Conservation (phyloP, 805 yeast species). For the Brettanomyces naardenensis region DNA sequence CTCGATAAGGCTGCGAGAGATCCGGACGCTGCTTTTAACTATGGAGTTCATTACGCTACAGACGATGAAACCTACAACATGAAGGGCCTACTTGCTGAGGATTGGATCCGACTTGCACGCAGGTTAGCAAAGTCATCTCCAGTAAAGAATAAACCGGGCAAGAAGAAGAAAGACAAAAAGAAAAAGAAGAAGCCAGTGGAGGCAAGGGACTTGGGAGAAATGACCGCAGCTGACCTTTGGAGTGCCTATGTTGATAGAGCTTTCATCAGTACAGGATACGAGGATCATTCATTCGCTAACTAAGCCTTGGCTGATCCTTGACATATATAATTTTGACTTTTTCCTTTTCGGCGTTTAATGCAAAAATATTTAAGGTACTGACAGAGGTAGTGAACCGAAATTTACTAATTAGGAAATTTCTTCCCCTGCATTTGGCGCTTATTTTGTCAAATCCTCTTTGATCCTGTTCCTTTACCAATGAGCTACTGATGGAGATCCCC, state of each 20-base stretch:
- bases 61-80: slow-evolving; percentile 49
- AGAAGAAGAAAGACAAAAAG: slow-evolving; percentile 5
- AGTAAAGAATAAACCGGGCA: slow-evolving; percentile 6
- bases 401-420: no score
- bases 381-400: no score
- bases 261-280: slow-evolving; percentile 60
- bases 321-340: no score
- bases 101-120: slow-evolving; percentile 54
- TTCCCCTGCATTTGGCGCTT: no score
- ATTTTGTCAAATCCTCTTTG: no score
- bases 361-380: no score
- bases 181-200: slow-evolving; percentile 4
- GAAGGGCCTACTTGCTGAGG: slow-evolving; percentile 48
- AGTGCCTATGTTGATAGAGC: slow-evolving; percentile 44
- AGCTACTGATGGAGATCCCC: no score
- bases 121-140: slow-evolving; percentile 37
- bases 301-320: no score
- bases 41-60: slow-evolving; percentile 62
- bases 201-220: slow-evolving; percentile 1
- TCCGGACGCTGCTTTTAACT: slow-evolving; percentile 39
- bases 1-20: slow-evolving; percentile 33
- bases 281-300: slow-evolving; percentile 32
- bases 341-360: no score
- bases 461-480: no score
- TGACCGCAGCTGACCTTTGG: slow-evolving; percentile 36